Percentiles rank a stretch among this genome's conserved stretches.
Evolutionary conservation across 2,329 filamentous ascomycete genomes (phyloP).

Genomic region (Xylaria sp.): DNA sequence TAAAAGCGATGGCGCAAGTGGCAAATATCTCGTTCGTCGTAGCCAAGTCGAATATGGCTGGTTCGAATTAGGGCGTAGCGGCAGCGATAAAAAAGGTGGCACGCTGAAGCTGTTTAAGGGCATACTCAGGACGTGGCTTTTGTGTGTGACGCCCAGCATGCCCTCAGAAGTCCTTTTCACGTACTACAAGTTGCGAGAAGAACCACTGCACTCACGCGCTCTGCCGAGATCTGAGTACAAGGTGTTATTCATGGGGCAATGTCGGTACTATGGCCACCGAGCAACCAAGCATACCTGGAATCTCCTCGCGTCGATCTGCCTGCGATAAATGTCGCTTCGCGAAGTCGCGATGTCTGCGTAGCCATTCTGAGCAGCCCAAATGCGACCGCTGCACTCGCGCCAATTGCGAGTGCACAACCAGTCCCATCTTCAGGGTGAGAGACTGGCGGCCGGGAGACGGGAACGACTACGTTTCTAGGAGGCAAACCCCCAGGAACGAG

Average conservation of each 20-base stretch:
- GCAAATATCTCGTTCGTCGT: no score
- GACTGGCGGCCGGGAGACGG: background rate
- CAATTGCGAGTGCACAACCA: background rate
- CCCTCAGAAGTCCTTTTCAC: no score
- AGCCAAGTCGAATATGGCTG: no score
- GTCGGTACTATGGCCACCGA: background rate
- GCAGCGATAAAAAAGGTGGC: no score
- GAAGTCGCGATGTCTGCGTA: background rate
- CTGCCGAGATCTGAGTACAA: background rate
- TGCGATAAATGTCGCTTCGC: conserved; percentile 1
- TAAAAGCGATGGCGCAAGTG: no score
- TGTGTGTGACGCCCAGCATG: no score
- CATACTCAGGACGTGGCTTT: no score
- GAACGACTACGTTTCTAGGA: background rate
- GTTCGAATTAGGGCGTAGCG: no score
- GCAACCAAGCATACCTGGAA: background rate
- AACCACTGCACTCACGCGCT: background rate
- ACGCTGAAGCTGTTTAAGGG: no score
- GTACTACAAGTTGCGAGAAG: no score
- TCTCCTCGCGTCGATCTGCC: conserved; percentile 1
- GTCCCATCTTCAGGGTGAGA: background rate
- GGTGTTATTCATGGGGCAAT: background rate
- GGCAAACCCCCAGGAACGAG: background rate
- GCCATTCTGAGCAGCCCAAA: background rate
- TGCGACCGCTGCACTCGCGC: conserved; percentile 9